Conservation (phyloP, 352 stramenopile species). For the Poterioochromonas sp. region DNA sequence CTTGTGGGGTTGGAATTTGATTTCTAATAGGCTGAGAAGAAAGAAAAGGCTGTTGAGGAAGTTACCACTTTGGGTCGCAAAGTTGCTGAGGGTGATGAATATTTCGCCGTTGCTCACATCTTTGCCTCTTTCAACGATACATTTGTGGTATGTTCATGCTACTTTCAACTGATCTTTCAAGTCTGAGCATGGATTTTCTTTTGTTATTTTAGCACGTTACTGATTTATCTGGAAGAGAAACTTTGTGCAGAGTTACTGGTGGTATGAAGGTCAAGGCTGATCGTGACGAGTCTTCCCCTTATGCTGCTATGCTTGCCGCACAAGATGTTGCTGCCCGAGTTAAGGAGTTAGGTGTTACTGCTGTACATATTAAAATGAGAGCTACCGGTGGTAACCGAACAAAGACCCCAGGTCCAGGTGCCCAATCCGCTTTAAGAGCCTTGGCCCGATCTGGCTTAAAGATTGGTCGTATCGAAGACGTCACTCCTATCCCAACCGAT, state of each 20-base stretch:
- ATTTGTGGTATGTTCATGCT: constrained; percentile 72
- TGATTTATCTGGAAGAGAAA: constrained; percentile 97
- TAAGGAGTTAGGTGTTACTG: constrained; percentile 96
- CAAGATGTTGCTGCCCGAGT: constrained; percentile 93
- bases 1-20: background rate
- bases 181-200: constrained; percentile 26
- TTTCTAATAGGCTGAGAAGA: constrained; percentile 27
- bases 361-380: constrained; percentile 99
- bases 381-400: constrained; percentile 97
- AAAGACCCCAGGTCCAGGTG: constrained; percentile 93
- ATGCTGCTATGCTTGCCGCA: constrained; percentile 99
- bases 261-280: constrained; percentile 99
- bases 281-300: constrained; percentile 97
- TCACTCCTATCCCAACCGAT: constrained; percentile 98
- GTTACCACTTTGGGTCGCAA: constrained; percentile 80
- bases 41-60: constrained; percentile 69
- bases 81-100: constrained; percentile 90
- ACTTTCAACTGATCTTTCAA: background rate
- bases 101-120: constrained; percentile 99
- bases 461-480: constrained; percentile 99
- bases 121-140: constrained; percentile 93
- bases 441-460: constrained; percentile 96
- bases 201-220: constrained; percentile 80
- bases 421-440: constrained; percentile 93
- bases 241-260: constrained; percentile 96